Conservation (phyloP, 2,329 filamentous ascomycete genomes). For the Elsinoe batatas region DNA sequence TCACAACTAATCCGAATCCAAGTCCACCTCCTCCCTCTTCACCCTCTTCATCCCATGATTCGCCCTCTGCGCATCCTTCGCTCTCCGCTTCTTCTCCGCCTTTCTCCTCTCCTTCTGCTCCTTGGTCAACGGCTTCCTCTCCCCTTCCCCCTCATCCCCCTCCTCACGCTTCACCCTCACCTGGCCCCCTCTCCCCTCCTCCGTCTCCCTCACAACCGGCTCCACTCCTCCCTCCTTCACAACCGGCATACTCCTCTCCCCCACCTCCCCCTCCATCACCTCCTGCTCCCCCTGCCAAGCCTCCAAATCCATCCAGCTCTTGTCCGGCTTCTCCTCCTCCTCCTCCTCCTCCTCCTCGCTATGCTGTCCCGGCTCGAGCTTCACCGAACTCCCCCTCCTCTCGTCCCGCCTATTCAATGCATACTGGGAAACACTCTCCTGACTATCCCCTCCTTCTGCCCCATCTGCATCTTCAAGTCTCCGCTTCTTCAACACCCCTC, state of each 20-base stretch:
- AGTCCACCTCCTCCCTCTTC: slow-evolving; percentile 5
- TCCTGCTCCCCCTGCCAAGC: slow-evolving; percentile 32
- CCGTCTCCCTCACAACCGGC: slow-evolving; percentile 17
- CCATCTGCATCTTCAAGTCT: slow-evolving; percentile 14
- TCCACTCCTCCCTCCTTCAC: slow-evolving; percentile 26
- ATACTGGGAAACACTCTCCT: slow-evolving; percentile 15
- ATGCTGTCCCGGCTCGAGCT: slow-evolving; percentile 14
- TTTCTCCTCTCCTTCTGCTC: slow-evolving; percentile 45
- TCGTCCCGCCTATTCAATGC: slow-evolving; percentile 6
- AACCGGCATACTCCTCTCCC: slow-evolving; percentile 24
- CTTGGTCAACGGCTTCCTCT: slow-evolving; percentile 23
- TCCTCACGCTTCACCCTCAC: slow-evolving; percentile 15
- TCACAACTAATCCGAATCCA: neutral
- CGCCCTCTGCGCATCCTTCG: slow-evolving; percentile 34
- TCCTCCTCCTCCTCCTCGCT: slow-evolving; percentile 21
- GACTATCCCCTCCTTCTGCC: slow-evolving; percentile 16
- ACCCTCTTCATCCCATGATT: slow-evolving; percentile 14
- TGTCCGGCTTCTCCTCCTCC: slow-evolving; percentile 15
- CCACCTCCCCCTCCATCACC: slow-evolving; percentile 33
- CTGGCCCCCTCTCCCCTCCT: slow-evolving; percentile 14
- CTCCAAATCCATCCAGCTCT: slow-evolving; percentile 34
- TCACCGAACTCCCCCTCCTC: slow-evolving; percentile 14
- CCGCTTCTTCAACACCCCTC: slow-evolving; percentile 16
- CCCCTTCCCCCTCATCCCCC: slow-evolving; percentile 16
- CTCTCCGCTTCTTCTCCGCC: slow-evolving; percentile 46